Percentiles rank a stretch among this genome's conserved stretches.
Evolutionary conservation across 176 grass and related monocot genomes (phyloP).

Genomic region (Cymbopogon citratus): DNA sequence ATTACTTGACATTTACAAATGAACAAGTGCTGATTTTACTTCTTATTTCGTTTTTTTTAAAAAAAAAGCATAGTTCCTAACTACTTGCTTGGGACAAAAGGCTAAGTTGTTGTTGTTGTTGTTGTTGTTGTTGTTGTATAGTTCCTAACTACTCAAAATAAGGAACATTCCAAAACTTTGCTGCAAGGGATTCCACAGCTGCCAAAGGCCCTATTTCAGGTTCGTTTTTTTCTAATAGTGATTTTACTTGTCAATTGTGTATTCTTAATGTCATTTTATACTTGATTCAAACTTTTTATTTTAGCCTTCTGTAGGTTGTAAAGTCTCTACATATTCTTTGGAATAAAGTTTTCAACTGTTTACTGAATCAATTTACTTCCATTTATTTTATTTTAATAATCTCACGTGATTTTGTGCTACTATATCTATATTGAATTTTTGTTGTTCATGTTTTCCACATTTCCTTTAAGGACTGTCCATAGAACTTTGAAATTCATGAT

Average conservation of each 20-base stretch:
- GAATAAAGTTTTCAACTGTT: not conserved
- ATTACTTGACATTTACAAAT: conserved; percentile 9
- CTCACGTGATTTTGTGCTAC: not conserved
- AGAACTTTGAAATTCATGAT: conserved; percentile 8
- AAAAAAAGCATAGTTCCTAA: conserved; percentile 39
- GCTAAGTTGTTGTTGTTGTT: no score
- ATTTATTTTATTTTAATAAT: conserved; percentile 9
- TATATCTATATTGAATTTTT: not conserved
- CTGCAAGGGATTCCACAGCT: conserved; percentile 71
- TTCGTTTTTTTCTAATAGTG: conserved; percentile 24
- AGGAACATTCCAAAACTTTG: conserved; percentile 47
- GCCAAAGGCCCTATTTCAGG: conserved; percentile 92
- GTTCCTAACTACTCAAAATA: conserved; percentile 75
- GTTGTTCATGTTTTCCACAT: conserved; percentile 1
- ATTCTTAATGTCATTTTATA: not conserved
- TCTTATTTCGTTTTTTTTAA: not conserved
- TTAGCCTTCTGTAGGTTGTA: not conserved
- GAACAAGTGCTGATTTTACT: conserved; percentile 8
- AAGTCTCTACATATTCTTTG: not conserved
- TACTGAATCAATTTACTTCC: not conserved
- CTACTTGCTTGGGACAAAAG: no score
- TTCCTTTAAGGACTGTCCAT: not conserved
- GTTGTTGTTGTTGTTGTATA: no score
- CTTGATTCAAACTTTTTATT: not conserved
- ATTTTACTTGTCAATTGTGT: not conserved